A percentile compares a stretch with the other conserved stretches of the same genome.
phyloP scores from a whole-genome alignment of 2,329 filamentous ascomycete species.

The Nemania serpens region DNA sequence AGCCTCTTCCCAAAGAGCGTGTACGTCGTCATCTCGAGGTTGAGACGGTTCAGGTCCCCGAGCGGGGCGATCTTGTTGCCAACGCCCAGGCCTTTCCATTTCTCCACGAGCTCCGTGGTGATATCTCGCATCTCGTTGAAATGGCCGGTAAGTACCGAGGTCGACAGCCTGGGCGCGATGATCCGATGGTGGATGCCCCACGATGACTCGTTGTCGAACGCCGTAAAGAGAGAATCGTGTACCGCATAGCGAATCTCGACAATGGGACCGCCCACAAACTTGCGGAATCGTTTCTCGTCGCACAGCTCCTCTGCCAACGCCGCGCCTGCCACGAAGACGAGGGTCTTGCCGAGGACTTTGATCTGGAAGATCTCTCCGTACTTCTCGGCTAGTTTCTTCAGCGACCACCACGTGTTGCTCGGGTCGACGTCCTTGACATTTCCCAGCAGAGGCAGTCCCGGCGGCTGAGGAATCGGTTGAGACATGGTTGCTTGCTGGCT shows the following conservation, averaged over 20 bases:
- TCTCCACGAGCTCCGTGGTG: conserved; percentile 53
- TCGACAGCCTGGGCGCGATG: conserved; percentile 51
- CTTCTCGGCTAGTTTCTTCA: conserved; percentile 53
- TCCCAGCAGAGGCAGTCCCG: conserved; percentile 55
- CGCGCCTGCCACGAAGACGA: conserved; percentile 49
- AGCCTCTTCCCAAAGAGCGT: conserved; percentile 58
- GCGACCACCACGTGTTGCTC: conserved; percentile 54
- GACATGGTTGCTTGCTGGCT: conserved; percentile 41
- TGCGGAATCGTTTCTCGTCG: conserved; percentile 58
- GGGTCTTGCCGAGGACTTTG: conserved; percentile 45
- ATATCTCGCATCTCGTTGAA: conserved; percentile 56
- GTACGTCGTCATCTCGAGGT: conserved; percentile 56
- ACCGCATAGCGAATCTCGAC: conserved; percentile 57
- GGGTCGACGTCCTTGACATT: conserved; percentile 57
- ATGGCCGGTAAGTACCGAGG: conserved; percentile 40
- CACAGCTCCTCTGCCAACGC: conserved; percentile 52
- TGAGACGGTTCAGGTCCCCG: conserved; percentile 56
- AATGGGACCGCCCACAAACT: conserved; percentile 57
- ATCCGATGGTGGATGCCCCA: conserved; percentile 59
- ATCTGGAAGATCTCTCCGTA: conserved; percentile 54
- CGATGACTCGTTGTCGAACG: conserved; percentile 52
- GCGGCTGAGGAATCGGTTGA: conserved; percentile 55
- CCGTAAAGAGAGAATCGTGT: conserved; percentile 58
- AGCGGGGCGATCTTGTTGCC: conserved; percentile 51
- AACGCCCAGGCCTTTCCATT: conserved; percentile 51